These are phyloP conservation scores for Westerdykella ornata DNA, from an alignment of 2,329 filamentous ascomycete genomes.

Conservation along the genomic window DNA sequence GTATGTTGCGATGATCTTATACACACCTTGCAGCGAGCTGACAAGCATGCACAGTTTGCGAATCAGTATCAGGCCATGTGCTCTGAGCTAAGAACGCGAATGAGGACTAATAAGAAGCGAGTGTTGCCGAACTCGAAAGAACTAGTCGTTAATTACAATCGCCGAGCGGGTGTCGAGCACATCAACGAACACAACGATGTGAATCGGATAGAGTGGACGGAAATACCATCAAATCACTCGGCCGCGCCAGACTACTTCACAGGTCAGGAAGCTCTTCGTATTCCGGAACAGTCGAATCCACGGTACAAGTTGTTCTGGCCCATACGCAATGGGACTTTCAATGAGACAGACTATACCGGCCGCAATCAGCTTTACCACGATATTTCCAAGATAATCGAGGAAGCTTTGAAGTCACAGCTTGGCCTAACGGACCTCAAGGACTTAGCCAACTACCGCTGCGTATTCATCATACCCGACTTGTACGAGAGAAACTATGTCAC, in stretches of 20 bases:
- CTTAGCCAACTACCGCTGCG: conserved; percentile 86
- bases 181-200: conserved; percentile 95
- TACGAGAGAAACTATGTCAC: conserved; percentile 94
- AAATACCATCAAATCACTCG: conserved; percentile 54
- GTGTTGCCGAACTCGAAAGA: conserved; percentile 97
- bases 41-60: conserved; percentile 37
- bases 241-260: conserved; percentile 72
- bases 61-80: conserved; percentile 72
- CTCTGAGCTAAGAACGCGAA: conserved; percentile 78
- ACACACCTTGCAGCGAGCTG: conserved; percentile 1
- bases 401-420: conserved; percentile 78
- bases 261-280: conserved; percentile 72
- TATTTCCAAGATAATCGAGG: conserved; percentile 78
- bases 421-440: conserved; percentile 70
- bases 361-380: conserved; percentile 79
- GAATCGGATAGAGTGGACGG: conserved; percentile 91
- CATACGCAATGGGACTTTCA: conserved; percentile 76
- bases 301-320: conserved; percentile 94
- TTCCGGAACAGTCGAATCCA: conserved; percentile 82
- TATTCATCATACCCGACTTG: conserved; percentile 93
- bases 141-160: conserved; percentile 89
- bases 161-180: conserved; percentile 71
- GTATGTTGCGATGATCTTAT: conserved; percentile 35
- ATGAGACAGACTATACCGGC: conserved; percentile 79
- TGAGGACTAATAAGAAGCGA: conserved; percentile 89